These are phyloP conservation scores for Leccinellum luteum DNA, from an alignment of 768 basidiomycete species.

Conservation along the genomic window DNA sequence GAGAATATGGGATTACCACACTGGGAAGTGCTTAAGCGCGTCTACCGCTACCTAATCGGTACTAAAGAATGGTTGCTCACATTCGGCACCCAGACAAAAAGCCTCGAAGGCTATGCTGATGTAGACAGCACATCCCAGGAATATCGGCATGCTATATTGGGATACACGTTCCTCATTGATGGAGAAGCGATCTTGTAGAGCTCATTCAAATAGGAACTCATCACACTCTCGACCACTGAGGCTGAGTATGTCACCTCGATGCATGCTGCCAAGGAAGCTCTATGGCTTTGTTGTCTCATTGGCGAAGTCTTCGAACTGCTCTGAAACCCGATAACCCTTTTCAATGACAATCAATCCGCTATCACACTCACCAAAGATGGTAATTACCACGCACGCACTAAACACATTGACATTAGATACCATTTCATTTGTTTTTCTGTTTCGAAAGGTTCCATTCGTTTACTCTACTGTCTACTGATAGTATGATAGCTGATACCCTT, in stretches of 20 bases:
- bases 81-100: not conserved
- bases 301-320: not conserved
- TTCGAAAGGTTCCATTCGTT: not conserved
- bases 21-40: not conserved
- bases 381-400: not conserved
- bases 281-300: slow-evolving; percentile 10
- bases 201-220: slow-evolving; percentile 35
- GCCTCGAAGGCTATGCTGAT: not conserved
- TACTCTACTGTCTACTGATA: not conserved
- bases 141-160: slow-evolving; percentile 7
- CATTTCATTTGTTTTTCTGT: not conserved
- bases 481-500: not conserved
- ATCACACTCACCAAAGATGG: not conserved
- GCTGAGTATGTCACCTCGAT: slow-evolving; percentile 27
- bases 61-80: not conserved
- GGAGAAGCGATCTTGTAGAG: slow-evolving; percentile 28
- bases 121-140: slow-evolving; percentile 9
- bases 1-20: not conserved
- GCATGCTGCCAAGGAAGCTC: slow-evolving; percentile 31
- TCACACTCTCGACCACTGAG: slow-evolving; percentile 37
- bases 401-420: not conserved
- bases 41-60: not conserved
- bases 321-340: not conserved
- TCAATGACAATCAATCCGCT: not conserved
- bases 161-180: slow-evolving; percentile 19